Conservation (phyloP, 148 eudicot species). For the Gaultheria prostrata region DNA sequence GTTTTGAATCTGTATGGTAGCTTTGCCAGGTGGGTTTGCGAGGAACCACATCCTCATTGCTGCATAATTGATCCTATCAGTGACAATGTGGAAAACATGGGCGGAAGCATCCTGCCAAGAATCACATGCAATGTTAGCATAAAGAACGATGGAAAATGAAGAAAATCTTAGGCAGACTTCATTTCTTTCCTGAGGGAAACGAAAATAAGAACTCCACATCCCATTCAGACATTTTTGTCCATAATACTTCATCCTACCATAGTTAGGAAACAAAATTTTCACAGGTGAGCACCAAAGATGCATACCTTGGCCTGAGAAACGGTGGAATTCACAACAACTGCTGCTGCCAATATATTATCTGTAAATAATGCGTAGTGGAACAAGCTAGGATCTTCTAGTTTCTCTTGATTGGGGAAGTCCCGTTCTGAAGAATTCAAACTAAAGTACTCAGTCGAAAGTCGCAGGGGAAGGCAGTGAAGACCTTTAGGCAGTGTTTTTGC, state of each 20-base stretch:
- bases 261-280: background rate
- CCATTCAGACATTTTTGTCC: background rate
- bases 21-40: conserved; percentile 61
- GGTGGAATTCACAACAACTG: conserved; percentile 92
- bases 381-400: conserved; percentile 61
- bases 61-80: conserved; percentile 86
- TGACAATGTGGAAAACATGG: conserved; percentile 85
- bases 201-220: background rate
- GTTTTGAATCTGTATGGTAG: conserved; percentile 70
- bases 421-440: conserved; percentile 57
- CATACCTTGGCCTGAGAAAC: conserved; percentile 78
- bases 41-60: conserved; percentile 98
- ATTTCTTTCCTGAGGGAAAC: background rate
- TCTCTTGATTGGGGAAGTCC: conserved; percentile 63
- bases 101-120: conserved; percentile 63
- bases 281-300: conserved; percentile 6
- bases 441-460: conserved; percentile 83
- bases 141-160: background rate
- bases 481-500: conserved; percentile 96
- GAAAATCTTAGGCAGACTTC: background rate
- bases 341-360: conserved; percentile 87
- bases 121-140: background rate
- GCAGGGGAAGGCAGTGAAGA: conserved; percentile 94
- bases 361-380: conserved; percentile 93
- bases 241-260: background rate